Percentiles rank a stretch among this genome's conserved stretches.
Conservation (phyloP, 169 alveolate species). For the Amoebophrya sp. region DNA sequence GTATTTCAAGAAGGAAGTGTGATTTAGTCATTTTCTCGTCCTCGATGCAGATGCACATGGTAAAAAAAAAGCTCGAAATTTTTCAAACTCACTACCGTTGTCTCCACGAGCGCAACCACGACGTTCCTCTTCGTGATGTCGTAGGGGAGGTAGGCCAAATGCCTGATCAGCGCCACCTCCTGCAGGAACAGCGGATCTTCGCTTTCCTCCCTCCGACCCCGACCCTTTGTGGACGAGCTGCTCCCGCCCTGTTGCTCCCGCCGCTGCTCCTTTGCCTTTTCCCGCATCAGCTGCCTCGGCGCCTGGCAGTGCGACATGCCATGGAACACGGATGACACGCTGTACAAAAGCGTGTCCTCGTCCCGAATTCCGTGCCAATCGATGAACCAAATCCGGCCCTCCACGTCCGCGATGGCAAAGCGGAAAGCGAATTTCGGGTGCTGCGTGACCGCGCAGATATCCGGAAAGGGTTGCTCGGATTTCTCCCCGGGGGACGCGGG, state of each 20-base stretch:
- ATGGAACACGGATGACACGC: neutral
- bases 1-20: too few species aligned
- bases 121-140: neutral
- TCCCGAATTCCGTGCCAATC: constrained; percentile 4
- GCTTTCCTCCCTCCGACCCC: neutral
- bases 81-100: neutral
- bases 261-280: neutral
- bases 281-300: neutral
- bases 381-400: neutral
- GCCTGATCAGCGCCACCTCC: neutral
- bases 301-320: constrained; percentile 9
- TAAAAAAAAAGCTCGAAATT: too few species aligned
- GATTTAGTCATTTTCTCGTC: too few species aligned
- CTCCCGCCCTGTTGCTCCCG: neutral
- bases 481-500: too few species aligned
- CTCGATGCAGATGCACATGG: too few species aligned
- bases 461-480: neutral
- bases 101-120: neutral
- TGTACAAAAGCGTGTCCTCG: neutral
- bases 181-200: neutral
- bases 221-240: neutral
- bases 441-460: neutral
- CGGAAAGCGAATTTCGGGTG: constrained; percentile 2
- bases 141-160: neutral
- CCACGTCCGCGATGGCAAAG: constrained; percentile 9